A percentile compares a stretch with the other conserved stretches of the same genome.
These are phyloP conservation scores for Taxawa tesnikishii DNA, from an alignment of 2,329 filamentous ascomycete species.

Conservation along the genomic window DNA sequence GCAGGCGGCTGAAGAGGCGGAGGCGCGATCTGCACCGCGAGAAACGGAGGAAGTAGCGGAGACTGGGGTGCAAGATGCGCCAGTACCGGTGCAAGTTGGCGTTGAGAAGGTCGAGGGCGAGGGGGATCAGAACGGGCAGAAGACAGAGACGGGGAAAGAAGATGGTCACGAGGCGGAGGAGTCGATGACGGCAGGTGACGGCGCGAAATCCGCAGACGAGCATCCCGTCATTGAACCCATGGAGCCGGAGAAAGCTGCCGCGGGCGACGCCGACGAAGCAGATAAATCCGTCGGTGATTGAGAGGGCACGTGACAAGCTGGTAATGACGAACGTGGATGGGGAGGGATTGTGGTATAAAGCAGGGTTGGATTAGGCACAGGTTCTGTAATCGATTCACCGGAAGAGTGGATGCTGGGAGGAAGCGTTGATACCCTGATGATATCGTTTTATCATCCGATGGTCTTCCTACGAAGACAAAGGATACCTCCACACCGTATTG, in stretches of 20 bases:
- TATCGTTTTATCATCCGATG: no score
- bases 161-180: slow-evolving; percentile 11
- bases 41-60: slow-evolving; percentile 7
- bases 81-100: slow-evolving; percentile 11
- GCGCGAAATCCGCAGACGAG: slow-evolving; percentile 38
- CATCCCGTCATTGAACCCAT: slow-evolving; percentile 50
- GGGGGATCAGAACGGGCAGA: slow-evolving; percentile 2
- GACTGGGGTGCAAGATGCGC: slow-evolving; percentile 10
- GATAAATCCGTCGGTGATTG: slow-evolving; percentile 8
- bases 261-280: slow-evolving; percentile 7
- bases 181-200: slow-evolving; percentile 12
- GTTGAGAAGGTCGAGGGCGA: no score
- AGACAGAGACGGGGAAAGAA: slow-evolving; percentile 6
- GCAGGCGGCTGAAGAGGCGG: slow-evolving; percentile 14
- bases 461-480: no score
- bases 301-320: no score
- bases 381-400: no score
- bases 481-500: no score
- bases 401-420: no score
- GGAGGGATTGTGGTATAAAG: no score
- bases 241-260: slow-evolving; percentile 8
- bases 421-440: no score
- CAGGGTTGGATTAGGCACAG: no score
- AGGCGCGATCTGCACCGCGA: slow-evolving; percentile 9
- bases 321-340: no score